Conservation (phyloP, 768 basidiomycete species). For the Gloeopeniophorella convolvens region DNA sequence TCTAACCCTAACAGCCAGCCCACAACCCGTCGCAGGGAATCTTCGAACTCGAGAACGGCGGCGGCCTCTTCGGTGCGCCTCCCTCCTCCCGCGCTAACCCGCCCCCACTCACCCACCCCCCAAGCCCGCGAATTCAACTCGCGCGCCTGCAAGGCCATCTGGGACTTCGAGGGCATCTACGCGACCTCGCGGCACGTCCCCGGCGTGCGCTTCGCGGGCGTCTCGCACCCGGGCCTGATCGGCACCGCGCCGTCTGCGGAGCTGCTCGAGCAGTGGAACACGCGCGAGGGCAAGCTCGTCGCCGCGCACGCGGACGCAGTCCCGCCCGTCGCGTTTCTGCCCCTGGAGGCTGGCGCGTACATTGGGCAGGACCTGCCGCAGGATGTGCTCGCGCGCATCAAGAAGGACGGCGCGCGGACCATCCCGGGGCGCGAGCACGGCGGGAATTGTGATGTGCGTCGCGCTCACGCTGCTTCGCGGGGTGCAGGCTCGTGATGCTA, state of each 20-base stretch:
- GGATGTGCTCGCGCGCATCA: constrained; percentile 46
- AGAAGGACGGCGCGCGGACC: constrained; percentile 63
- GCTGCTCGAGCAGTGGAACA: constrained; percentile 68
- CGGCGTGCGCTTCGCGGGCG: constrained; percentile 71
- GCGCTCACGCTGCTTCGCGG: neutral
- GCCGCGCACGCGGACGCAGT: constrained; percentile 43
- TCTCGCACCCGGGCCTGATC: constrained; percentile 70
- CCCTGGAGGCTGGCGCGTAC: constrained; percentile 52
- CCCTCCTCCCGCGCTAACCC: neutral
- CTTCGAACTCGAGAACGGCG: constrained; percentile 68
- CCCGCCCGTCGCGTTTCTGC: constrained; percentile 62
- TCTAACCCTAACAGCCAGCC: neutral
- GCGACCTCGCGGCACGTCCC: constrained; percentile 73
- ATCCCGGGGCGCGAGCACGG: constrained; percentile 76
- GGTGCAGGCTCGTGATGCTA: neutral
- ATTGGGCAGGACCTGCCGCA: constrained; percentile 57
- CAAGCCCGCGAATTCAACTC: constrained; percentile 61
- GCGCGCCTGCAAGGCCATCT: constrained; percentile 70
- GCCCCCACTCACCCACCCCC: neutral
- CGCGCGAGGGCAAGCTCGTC: constrained; percentile 61
- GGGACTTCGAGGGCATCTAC: constrained; percentile 72
- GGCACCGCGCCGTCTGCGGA: constrained; percentile 73
- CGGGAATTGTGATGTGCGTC: constrained; percentile 64
- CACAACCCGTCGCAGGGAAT: constrained; percentile 43
- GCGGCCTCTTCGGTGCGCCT: constrained; percentile 57